Evolutionary conservation across 2,329 filamentous ascomycete genomes (phyloP), one percentile per base, ranked within the genome.

Genomic region (Laburnicola sp.): DNA sequence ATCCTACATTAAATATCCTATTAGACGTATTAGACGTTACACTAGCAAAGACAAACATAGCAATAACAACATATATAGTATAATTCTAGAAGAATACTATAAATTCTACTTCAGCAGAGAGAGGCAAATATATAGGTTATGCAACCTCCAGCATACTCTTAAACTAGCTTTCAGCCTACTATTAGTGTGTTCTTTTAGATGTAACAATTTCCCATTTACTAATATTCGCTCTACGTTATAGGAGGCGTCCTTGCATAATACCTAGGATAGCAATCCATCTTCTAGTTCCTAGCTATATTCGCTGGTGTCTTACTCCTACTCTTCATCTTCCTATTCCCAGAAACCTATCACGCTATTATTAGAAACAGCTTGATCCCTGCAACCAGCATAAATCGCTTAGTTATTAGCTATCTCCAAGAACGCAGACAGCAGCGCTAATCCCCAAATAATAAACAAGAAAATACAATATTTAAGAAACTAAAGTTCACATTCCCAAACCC

Each of bases 121-220:
- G 89, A 58, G 89, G 89, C 1, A 82, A 80, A 55, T 92, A 88
- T 63, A 86, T 92, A 72, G 75, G 87, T 82, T 50, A 81, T 85
- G 51, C 82, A 85, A n/a, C 80, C 78, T 36, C 78, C 78, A 4
- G 84, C 81, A 16, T 68, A 2, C 43, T 70, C 8, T 68, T 54
- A 59, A 70, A 8, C 55, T 66, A 28, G 58, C 66, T 5, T 65
- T 71, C 42, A 70, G 68, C 72, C 72, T 27, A 68, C 70, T 0
- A 66, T 75, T 8, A 72, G 72, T 22, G 64, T 61, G 38, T 67
- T 44, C 6, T 8, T 10, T 27, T 4, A 10, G 3, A n/a, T 3
- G 11, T 6, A 26, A 16, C 10, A 9, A 36, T 11, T 2, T 21
- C 36, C 22, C 5, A 26, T 3, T 31, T 0, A 7, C 38, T 32